Evolutionary conservation across 768 basidiomycete genomes (phyloP).

Genomic region (Sporobolomyces phaffii): DNA sequence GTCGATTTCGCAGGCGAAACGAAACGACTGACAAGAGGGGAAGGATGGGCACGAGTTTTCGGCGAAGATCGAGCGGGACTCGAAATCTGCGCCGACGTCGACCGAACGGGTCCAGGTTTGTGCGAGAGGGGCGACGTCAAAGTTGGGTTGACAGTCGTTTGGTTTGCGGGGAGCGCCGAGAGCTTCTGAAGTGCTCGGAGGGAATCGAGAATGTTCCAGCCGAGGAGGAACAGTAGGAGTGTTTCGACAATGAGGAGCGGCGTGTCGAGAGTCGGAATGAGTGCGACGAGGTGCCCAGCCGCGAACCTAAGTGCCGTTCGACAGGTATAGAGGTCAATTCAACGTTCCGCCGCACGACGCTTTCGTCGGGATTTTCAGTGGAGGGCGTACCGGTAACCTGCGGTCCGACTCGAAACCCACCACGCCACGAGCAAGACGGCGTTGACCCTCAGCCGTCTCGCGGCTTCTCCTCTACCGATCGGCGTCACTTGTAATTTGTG

Average conservation of each 20-base stretch:
- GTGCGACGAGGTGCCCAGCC: slow-evolving; percentile 25
- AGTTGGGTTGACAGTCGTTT: not conserved
- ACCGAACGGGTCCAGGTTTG: slow-evolving; percentile 2
- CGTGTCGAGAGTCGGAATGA: slow-evolving; percentile 23
- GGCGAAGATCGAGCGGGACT: slow-evolving; percentile 26
- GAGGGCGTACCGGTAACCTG: slow-evolving; percentile 12
- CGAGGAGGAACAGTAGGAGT: slow-evolving; percentile 26
- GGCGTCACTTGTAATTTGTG: slow-evolving; percentile 24
- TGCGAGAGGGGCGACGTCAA: not conserved
- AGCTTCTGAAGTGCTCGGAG: slow-evolving; percentile 25
- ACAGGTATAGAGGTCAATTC: no score
- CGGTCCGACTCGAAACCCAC: slow-evolving; percentile 30
- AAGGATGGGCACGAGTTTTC: slow-evolving; percentile 29
- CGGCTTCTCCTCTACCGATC: slow-evolving; percentile 27
- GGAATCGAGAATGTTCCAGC: slow-evolving; percentile 36
- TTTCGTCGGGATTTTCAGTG: no score
- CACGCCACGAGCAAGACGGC: slow-evolving; percentile 27
- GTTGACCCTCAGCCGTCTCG: slow-evolving; percentile 29
- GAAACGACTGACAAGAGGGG: slow-evolving; percentile 6
- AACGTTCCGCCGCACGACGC: no score
- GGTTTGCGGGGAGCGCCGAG: slow-evolving; percentile 24
- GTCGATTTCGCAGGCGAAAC: not conserved
- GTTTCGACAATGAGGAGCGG: slow-evolving; percentile 28
- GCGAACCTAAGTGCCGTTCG: not conserved
- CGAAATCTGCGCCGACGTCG: not conserved